Evolutionary conservation across 257 asterid species (phyloP).

Genomic region (Oldenlandia corymbosa): DNA sequence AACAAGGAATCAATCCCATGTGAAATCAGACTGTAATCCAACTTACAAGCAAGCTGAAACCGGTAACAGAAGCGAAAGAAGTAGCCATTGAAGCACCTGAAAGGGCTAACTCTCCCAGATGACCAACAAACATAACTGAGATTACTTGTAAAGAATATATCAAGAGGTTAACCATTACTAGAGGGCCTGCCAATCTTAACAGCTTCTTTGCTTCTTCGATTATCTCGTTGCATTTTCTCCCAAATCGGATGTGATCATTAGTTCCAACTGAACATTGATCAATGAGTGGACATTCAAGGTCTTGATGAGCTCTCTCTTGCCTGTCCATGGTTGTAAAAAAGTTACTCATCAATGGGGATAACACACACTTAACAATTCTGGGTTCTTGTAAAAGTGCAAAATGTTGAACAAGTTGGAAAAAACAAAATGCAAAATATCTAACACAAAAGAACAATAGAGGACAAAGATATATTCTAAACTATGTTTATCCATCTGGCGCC

Average conservation of each 20-base stretch:
- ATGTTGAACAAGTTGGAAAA: not conserved
- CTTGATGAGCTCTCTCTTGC: conserved; percentile 1
- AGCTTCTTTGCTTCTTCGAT: conserved; percentile 35
- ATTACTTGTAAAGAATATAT: conserved; percentile 40
- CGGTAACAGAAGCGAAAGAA: conserved; percentile 58
- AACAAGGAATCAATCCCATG: not conserved
- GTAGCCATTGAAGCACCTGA: conserved; percentile 76
- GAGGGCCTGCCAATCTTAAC: conserved; percentile 43
- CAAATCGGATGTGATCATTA: conserved; percentile 18
- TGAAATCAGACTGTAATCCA: not conserved
- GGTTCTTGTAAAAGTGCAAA: not conserved
- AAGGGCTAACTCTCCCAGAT: conserved; percentile 52
- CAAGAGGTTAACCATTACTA: conserved; percentile 49
- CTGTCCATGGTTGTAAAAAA: conserved; percentile 16
- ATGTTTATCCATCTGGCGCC: not conserved
- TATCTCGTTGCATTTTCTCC: conserved; percentile 27
- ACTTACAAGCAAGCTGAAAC: conserved; percentile 48
- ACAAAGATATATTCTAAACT: not conserved
- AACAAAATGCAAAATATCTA: not conserved
- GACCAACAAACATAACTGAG: conserved; percentile 67
- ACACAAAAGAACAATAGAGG: not conserved
- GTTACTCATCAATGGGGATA: too few relatives aligned
- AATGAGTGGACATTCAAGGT: conserved; percentile 13
- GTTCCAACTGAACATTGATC: conserved; percentile 9
- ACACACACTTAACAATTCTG: too few relatives aligned